A percentile compares a stretch with the other conserved stretches of the same genome.
phyloP scores from a whole-genome alignment of 1,139 yeast species.

The Geotrichum bryndzae region DNA sequence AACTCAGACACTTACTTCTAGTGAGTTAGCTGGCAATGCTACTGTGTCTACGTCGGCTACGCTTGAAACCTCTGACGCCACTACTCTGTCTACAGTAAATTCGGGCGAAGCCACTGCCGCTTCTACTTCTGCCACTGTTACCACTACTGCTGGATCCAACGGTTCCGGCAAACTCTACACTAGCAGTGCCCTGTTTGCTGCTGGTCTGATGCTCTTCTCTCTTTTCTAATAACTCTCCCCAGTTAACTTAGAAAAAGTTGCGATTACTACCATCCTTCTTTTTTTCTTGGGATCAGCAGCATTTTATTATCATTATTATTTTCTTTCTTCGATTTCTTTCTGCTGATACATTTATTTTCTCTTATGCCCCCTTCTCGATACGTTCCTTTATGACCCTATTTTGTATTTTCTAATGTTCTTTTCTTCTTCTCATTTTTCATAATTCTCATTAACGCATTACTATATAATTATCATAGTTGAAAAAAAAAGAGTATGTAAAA shows the following conservation, averaged over 20 bases:
- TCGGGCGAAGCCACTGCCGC: background rate
- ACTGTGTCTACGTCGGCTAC: too few species aligned
- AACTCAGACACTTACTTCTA: background rate
- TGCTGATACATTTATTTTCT: background rate
- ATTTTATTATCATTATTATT: background rate
- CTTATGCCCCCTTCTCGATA: background rate
- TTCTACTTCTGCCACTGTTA: background rate
- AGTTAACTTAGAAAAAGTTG: background rate
- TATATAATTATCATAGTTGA: background rate
- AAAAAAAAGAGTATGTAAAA: too few species aligned
- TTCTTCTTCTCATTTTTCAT: background rate
- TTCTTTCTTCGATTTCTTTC: background rate
- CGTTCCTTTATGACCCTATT: conserved; percentile 1
- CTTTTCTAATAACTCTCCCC: background rate
- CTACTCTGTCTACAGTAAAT: conserved; percentile 4
- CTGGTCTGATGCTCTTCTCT: background rate
- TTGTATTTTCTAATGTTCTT: background rate
- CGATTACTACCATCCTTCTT: background rate
- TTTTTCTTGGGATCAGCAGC: background rate
- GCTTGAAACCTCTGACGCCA: background rate
- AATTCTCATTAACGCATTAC: background rate
- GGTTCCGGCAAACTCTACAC: background rate
- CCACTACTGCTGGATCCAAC: background rate
- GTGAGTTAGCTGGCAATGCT: background rate
- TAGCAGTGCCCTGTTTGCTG: background rate